Evolutionary conservation across 1,139 yeast species (phyloP).

Genomic region (Yamadazyma membranifaciens): DNA sequence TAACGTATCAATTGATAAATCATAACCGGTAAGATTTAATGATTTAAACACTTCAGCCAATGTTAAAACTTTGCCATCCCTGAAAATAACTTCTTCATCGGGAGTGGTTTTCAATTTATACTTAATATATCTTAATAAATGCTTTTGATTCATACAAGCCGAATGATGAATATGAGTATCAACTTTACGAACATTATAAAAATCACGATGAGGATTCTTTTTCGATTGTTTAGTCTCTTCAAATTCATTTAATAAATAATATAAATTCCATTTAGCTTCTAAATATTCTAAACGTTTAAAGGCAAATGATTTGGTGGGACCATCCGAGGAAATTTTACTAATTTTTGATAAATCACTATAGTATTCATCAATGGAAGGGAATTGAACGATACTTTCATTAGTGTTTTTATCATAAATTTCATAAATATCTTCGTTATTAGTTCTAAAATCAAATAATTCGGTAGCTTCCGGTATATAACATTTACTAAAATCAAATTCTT

Average conservation of each 20-base stretch:
- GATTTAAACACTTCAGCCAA: constrained; percentile 87
- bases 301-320: constrained; percentile 97
- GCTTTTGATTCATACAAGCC: constrained; percentile 99
- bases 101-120: constrained; percentile 68
- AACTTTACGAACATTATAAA: constrained; percentile 96
- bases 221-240: constrained; percentile 86
- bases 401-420: constrained; percentile 51
- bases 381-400: constrained; percentile 42
- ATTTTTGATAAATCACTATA: constrained; percentile 78
- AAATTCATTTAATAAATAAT: constrained; percentile 82
- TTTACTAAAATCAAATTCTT: constrained; percentile 59
- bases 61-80: constrained; percentile 91
- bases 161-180: constrained; percentile 99
- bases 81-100: constrained; percentile 84
- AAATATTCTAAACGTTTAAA: constrained; percentile 88
- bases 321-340: constrained; percentile 76
- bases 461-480: constrained; percentile 67
- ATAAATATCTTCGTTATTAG: constrained; percentile 66
- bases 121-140: constrained; percentile 88
- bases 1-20: constrained; percentile 89
- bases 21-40: constrained; percentile 87
- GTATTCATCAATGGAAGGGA: constrained; percentile 80
- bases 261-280: constrained; percentile 96
- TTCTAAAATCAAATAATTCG: constrained; percentile 43
- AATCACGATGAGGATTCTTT: constrained; percentile 87